Percentiles rank a stretch among this genome's conserved stretches.
These are phyloP conservation scores for Lunularia cruciata DNA, from an alignment of 225 moss, liverwort and hornwort genomes.

Conservation along the genomic window DNA sequence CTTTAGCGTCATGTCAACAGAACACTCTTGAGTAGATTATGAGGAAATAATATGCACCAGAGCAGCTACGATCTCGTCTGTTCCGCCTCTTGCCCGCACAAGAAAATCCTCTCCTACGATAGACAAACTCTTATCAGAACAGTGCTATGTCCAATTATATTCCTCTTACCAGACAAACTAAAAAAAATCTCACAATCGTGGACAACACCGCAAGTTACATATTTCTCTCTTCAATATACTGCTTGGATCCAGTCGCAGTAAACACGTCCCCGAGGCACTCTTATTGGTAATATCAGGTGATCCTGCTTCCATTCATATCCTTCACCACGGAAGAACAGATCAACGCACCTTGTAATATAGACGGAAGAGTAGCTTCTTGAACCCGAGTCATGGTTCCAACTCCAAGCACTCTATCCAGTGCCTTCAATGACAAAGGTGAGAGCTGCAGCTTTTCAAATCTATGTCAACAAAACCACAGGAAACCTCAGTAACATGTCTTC, in stretches of 20 bases:
- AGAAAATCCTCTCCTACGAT: conserved; percentile 41
- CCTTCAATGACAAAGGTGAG: conserved; percentile 35
- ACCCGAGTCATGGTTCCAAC: conserved; percentile 30
- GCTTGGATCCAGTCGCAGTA: background rate
- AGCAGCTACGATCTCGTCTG: conserved; percentile 32
- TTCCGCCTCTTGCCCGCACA: conserved; percentile 23
- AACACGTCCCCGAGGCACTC: too few species aligned
- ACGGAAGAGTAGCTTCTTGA: conserved; percentile 37
- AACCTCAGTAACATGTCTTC: background rate
- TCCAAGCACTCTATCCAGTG: conserved; percentile 18
- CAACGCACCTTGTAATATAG: conserved; percentile 27
- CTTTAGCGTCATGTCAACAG: too few species aligned
- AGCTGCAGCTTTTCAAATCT: conserved; percentile 34
- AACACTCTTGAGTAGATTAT: too few species aligned
- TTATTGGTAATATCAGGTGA: background rate
- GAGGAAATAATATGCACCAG: conserved; percentile 21
- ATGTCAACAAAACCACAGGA: background rate
- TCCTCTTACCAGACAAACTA: background rate
- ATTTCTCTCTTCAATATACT: background rate
- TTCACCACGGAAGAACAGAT: background rate
- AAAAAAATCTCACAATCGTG: background rate
- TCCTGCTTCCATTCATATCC: background rate
- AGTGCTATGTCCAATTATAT: background rate
- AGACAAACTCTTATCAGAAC: background rate
- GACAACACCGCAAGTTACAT: background rate